Conservation (phyloP, 1,284 basidiomycete genomes). For the Trichosporon asahii region DNA sequence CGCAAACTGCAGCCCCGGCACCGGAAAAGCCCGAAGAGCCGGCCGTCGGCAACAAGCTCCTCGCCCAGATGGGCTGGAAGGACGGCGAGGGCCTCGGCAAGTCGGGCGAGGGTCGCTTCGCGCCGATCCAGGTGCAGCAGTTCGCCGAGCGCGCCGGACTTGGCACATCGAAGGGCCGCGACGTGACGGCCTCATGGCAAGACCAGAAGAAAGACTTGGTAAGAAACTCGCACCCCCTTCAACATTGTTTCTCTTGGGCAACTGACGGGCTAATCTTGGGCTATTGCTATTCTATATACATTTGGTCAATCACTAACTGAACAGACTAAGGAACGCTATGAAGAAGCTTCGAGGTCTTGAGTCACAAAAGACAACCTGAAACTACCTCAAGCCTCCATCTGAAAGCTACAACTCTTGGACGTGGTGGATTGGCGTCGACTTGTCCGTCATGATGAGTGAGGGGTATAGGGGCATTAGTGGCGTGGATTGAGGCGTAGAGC, state of each 20-base stretch:
- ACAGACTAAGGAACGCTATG: constrained; percentile 10
- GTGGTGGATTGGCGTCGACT: background rate
- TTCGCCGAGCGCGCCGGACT: constrained; percentile 81
- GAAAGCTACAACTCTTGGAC: background rate
- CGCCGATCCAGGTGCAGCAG: constrained; percentile 78
- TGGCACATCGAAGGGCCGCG: constrained; percentile 80
- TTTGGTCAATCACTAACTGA: constrained; percentile 5
- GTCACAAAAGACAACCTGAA: background rate
- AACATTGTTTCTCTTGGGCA: background rate
- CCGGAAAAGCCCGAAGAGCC: constrained; percentile 1
- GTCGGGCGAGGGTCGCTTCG: constrained; percentile 73
- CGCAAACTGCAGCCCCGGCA: background rate
- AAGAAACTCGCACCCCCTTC: background rate
- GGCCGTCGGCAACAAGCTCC: constrained; percentile 73
- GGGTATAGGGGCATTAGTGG: background rate
- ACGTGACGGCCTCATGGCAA: constrained; percentile 39
- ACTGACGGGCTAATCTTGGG: background rate
- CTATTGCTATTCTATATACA: background rate
- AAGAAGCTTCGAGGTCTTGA: background rate
- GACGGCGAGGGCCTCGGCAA: constrained; percentile 80
- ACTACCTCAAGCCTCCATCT: background rate
- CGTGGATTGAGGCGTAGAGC: background rate
- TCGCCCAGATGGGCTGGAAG: constrained; percentile 95
- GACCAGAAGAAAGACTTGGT: constrained; percentile 11
- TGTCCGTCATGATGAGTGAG: background rate